Evolutionary conservation across 2,329 filamentous ascomycete genomes (phyloP).

Genomic region (Pezicula radicicola): DNA sequence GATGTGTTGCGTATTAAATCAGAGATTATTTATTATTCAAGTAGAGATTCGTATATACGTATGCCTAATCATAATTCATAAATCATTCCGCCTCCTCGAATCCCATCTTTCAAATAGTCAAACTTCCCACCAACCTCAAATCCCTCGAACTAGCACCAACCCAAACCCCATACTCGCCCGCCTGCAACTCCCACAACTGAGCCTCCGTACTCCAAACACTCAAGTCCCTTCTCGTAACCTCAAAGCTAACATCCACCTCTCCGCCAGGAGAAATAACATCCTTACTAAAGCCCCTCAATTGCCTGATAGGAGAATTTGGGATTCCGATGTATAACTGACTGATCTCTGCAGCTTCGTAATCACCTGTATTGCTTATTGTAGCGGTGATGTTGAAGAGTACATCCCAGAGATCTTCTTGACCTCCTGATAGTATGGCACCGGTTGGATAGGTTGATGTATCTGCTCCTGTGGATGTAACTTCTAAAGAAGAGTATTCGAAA

Average conservation of each 20-base stretch:
- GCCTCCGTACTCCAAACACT: conserved; percentile 75
- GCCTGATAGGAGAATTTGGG: conserved; percentile 33
- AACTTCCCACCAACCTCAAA: conserved; percentile 10
- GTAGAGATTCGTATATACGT: too few species aligned
- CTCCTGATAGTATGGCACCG: conserved; percentile 57
- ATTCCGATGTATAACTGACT: conserved; percentile 44
- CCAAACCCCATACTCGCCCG: conserved; percentile 13
- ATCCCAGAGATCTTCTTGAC: conserved; percentile 49
- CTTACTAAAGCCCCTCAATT: conserved; percentile 12
- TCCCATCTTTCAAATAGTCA: not conserved
- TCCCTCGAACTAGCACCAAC: conserved; percentile 20
- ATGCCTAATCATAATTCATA: too few species aligned
- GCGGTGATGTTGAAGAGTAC: conserved; percentile 47
- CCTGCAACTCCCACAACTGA: conserved; percentile 71
- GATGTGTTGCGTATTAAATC: too few species aligned
- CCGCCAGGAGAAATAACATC: conserved; percentile 47
- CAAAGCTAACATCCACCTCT: conserved; percentile 60
- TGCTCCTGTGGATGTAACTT: conserved; percentile 31
- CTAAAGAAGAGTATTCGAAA: conserved; percentile 67
- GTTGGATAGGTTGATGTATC: conserved; percentile 41
- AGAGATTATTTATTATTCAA: too few species aligned
- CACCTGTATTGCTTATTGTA: conserved; percentile 51
- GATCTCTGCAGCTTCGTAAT: conserved; percentile 48
- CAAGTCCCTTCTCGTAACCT: conserved; percentile 74
- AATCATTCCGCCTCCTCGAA: too few species aligned